These are phyloP conservation scores for Pestalotiopsis sp. DNA, from an alignment of 2,329 filamentous ascomycete genomes.

Conservation along the genomic window DNA sequence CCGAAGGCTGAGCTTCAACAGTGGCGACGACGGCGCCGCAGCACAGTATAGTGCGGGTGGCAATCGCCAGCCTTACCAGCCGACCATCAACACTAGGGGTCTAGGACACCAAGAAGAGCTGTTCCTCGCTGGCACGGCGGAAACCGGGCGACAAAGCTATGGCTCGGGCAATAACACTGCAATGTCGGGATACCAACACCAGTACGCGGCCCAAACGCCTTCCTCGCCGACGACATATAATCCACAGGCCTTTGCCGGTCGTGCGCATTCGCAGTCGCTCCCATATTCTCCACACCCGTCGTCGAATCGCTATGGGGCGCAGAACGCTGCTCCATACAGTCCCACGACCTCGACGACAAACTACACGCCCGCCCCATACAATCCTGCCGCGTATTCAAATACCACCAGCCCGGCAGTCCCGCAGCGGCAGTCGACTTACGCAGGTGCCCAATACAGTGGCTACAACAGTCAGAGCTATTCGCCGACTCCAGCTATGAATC, in stretches of 20 bases:
- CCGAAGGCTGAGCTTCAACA: slow-evolving; percentile 74
- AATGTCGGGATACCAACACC: slow-evolving; percentile 55
- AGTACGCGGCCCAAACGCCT: slow-evolving; percentile 50
- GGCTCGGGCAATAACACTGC: slow-evolving; percentile 45
- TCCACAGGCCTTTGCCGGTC: slow-evolving; percentile 63
- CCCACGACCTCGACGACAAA: slow-evolving; percentile 39
- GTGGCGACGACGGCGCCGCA: slow-evolving; percentile 65
- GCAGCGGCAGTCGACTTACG: slow-evolving; percentile 55
- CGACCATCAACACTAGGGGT: slow-evolving; percentile 34
- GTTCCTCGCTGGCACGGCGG: slow-evolving; percentile 58
- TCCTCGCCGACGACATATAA: slow-evolving; percentile 66
- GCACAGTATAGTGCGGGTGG: slow-evolving; percentile 47
- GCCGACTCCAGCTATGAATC: slow-evolving; percentile 27
- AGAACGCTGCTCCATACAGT: slow-evolving; percentile 28
- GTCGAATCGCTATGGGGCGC: slow-evolving; percentile 23
- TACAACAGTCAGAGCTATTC: slow-evolving; percentile 46
- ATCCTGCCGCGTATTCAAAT: slow-evolving; percentile 61
- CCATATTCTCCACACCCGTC: slow-evolving; percentile 51
- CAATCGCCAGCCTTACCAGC: slow-evolving; percentile 33
- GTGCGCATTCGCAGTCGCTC: slow-evolving; percentile 55
- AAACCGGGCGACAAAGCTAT: slow-evolving; percentile 39
- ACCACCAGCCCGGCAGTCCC: slow-evolving; percentile 38
- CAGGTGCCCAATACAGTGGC: slow-evolving; percentile 42
- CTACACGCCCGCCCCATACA: slow-evolving; percentile 59
- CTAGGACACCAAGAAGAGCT: slow-evolving; percentile 58